These are phyloP conservation scores for Penicillium sp. DNA, from an alignment of 2,329 filamentous ascomycete species.

Conservation along the genomic window DNA sequence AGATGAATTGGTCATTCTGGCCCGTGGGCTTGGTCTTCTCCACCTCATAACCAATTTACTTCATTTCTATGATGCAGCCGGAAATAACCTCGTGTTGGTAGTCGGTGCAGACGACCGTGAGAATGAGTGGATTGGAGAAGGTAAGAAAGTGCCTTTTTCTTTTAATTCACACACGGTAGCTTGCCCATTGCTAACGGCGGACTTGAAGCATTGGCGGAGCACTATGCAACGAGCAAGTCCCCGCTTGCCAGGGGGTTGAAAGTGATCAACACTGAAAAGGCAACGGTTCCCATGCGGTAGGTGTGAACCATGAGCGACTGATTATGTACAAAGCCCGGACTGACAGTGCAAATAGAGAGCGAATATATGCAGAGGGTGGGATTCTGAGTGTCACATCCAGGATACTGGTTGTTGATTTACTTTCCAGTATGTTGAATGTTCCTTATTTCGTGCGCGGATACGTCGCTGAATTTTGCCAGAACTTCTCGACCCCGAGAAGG, in stretches of 20 bases:
- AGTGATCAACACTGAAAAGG: conserved; percentile 89
- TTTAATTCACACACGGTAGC: not conserved
- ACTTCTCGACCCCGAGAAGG: conserved; percentile 71
- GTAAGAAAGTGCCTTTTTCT: conserved; percentile 22
- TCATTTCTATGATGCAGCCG: conserved; percentile 92
- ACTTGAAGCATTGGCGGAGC: conserved; percentile 69
- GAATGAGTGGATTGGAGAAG: conserved; percentile 93
- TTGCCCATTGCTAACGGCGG: not conserved
- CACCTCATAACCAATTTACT: conserved; percentile 92
- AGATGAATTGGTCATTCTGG: conserved; percentile 90
- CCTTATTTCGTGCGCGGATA: not conserved
- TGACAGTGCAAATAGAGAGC: conserved; percentile 55
- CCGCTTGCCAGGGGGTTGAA: conserved; percentile 77
- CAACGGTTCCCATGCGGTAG: conserved; percentile 67
- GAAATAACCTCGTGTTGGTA: conserved; percentile 84
- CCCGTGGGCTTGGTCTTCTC: conserved; percentile 84
- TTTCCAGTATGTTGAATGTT: conserved; percentile 53
- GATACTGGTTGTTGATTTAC: conserved; percentile 86
- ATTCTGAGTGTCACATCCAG: conserved; percentile 94
- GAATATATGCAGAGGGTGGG: conserved; percentile 82
- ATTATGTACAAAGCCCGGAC: conserved; percentile 2
- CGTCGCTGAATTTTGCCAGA: conserved; percentile 23
- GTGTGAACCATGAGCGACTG: conserved; percentile 4
- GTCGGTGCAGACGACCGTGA: conserved; percentile 88
- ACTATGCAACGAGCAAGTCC: conserved; percentile 81